A percentile compares a stretch with the other conserved stretches of the same genome.
phyloP scores from a whole-genome alignment of 352 stramenopile genomes.

The Globisporangium takayamanum region DNA sequence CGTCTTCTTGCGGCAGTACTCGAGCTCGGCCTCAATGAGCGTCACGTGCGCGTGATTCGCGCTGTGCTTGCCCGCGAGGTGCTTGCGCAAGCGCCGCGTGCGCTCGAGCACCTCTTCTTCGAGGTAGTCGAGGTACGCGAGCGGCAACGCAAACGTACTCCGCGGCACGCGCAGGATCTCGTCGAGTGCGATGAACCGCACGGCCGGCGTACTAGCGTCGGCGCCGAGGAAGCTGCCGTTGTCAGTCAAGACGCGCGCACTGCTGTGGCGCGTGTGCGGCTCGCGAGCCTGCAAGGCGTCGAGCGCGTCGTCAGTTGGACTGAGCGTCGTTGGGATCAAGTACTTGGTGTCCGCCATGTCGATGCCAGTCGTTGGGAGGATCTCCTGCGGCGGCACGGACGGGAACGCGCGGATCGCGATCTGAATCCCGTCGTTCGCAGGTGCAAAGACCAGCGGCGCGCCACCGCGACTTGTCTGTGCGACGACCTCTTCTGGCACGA shows the following conservation, averaged over 20 bases:
- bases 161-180: slow-evolving; percentile 71
- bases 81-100: slow-evolving; percentile 45
- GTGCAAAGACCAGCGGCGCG: slow-evolving; percentile 6
- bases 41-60: slow-evolving; percentile 20
- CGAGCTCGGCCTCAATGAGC: slow-evolving; percentile 39
- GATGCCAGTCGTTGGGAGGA: slow-evolving; percentile 52
- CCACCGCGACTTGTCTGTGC: slow-evolving; percentile 9
- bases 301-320: slow-evolving; percentile 21
- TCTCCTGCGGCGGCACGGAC: slow-evolving; percentile 34
- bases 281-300: slow-evolving; percentile 3
- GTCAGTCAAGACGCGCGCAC: slow-evolving; percentile 42
- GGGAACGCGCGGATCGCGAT: slow-evolving; percentile 51
- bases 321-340: slow-evolving; percentile 56
- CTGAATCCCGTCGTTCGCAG: slow-evolving; percentile 23
- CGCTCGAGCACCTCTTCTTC: slow-evolving; percentile 56
- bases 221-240: slow-evolving; percentile 57
- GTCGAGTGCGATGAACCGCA: slow-evolving; percentile 63
- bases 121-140: slow-evolving; percentile 72
- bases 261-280: slow-evolving; percentile 21
- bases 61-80: slow-evolving; percentile 16
- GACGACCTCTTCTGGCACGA: slow-evolving; percentile 8
- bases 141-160: slow-evolving; percentile 63
- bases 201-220: slow-evolving; percentile 22
- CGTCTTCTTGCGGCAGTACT: slow-evolving; percentile 59
- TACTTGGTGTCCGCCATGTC: slow-evolving; percentile 78